Evolutionary conservation across 2,329 filamentous ascomycete species (phyloP).

Genomic region (Aspergillus transmontanensis): DNA sequence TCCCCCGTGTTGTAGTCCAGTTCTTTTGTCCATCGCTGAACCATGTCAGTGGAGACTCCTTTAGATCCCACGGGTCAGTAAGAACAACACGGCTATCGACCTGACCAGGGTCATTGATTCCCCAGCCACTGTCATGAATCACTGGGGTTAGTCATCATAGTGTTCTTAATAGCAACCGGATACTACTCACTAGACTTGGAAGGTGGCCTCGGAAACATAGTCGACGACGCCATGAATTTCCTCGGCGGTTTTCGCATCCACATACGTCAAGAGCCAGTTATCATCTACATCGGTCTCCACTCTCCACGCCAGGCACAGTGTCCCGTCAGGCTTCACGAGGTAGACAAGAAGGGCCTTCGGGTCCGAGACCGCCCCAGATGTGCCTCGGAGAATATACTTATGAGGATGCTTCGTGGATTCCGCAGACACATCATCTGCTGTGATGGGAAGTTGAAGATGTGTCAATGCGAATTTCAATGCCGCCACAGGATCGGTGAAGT

Average conservation of each 20-base stretch:
- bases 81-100: slow-evolving; percentile 8
- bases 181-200: slow-evolving; percentile 19
- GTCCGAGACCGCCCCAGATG: slow-evolving; percentile 12
- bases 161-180: neutral
- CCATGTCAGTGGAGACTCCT: slow-evolving; percentile 15
- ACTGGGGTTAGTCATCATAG: neutral
- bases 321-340: slow-evolving; percentile 6
- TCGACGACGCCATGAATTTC: slow-evolving; percentile 16
- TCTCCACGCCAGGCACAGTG: slow-evolving; percentile 12
- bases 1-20: slow-evolving; percentile 17
- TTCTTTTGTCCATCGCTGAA: slow-evolving; percentile 11
- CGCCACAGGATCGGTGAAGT: slow-evolving; percentile 8
- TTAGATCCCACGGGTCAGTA: slow-evolving; percentile 13
- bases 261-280: slow-evolving; percentile 17
- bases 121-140: slow-evolving; percentile 10
- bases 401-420: neutral
- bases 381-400: slow-evolving; percentile 10
- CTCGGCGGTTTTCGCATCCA: slow-evolving; percentile 12
- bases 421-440: neutral
- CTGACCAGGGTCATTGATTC: slow-evolving; percentile 16
- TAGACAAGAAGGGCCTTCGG: slow-evolving; percentile 17
- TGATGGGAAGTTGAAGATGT: slow-evolving; percentile 6
- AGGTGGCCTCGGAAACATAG: slow-evolving; percentile 17
- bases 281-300: slow-evolving; percentile 16
- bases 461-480: slow-evolving; percentile 10